Base-by-base conservation (phyloP, 73 alveolate genomes). In the Paramecium caudatum region DNA sequence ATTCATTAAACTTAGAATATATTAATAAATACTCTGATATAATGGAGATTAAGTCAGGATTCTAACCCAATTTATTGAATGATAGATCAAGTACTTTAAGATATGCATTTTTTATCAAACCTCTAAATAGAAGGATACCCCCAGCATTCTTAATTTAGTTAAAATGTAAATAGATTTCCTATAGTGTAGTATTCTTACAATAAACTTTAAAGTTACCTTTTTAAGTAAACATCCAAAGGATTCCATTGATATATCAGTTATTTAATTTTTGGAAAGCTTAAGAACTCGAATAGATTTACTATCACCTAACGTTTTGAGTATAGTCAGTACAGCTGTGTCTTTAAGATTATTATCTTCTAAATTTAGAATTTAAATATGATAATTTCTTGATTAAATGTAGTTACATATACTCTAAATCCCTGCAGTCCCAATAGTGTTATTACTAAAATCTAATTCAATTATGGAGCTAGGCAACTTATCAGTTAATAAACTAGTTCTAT, bases 301-400 rank as follows among this genome's bases (percentile, higher is more conserved):
- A 21, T 62, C 84, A n/a, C 13, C 21, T 10, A 86, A 78, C 0
- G 87, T 62, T 19, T 48, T 86, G 2, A 86, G 13, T 1, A 86
- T 86, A 63, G 88, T 16, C n/a, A 47, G 32, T 21, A 46, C 82
- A 0, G 78, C 87, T 10, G 46, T 36, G 46, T 86, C 93, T n/a
- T 61, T 78, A 9, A 86, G 62, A 47, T 86, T 86, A 63, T 86
- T 86, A 43, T 63, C 84, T 61, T 86, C 93, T n/a, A 86, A 45
- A 41, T 41, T 46, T 32, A 86, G 41, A 47, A 43, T 21, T 41
- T 62, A 47, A 4, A 86, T 19, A 43, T 15, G 39, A 74, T 37
- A 74, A 23, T 74, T 45, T 74, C 88, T 36, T 17, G 62, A 45
- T 3, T 45, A 39, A 17, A 74, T 74, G 32, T 27, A 74, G 15